Conservation (phyloP, 306 rosid genomes). For the Urtica urens region DNA sequence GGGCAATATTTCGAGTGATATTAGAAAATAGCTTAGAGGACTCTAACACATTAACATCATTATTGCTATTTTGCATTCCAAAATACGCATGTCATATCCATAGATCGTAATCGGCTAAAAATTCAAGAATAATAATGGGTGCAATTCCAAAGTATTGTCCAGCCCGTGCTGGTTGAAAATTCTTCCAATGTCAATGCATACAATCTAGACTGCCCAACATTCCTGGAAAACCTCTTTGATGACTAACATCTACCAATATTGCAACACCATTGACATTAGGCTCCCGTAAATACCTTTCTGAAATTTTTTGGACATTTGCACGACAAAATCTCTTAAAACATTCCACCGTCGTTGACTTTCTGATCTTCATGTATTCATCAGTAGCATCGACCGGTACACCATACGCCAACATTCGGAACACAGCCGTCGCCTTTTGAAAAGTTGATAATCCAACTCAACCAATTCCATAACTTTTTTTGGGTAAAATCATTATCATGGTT, state of each 20-base stretch:
- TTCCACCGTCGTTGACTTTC: too few species aligned
- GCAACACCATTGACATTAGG: neutral
- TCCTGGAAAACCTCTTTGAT: neutral
- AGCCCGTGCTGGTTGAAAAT: neutral
- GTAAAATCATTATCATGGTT: too few species aligned
- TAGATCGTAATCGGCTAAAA: neutral
- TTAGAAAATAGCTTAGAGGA: neutral
- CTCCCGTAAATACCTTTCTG: neutral
- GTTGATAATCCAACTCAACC: too few species aligned
- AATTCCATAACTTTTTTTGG: too few species aligned
- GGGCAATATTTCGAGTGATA: neutral
- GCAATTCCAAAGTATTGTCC: neutral
- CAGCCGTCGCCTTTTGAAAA: too few species aligned
- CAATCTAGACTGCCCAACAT: neutral
- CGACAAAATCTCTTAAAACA: neutral
- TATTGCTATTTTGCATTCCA: neutral
- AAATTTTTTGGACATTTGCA: neutral
- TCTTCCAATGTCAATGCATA: neutral
- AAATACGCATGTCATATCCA: neutral
- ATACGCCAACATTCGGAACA: too few species aligned
- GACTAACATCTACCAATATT: neutral
- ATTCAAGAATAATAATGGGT: neutral
- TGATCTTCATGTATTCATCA: too few species aligned
- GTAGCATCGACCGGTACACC: too few species aligned
- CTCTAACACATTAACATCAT: slow-evolving; percentile 1